Evolutionary conservation across 257 asterid genomes (phyloP).

Genomic region (Phtheirospermum japonicum): DNA sequence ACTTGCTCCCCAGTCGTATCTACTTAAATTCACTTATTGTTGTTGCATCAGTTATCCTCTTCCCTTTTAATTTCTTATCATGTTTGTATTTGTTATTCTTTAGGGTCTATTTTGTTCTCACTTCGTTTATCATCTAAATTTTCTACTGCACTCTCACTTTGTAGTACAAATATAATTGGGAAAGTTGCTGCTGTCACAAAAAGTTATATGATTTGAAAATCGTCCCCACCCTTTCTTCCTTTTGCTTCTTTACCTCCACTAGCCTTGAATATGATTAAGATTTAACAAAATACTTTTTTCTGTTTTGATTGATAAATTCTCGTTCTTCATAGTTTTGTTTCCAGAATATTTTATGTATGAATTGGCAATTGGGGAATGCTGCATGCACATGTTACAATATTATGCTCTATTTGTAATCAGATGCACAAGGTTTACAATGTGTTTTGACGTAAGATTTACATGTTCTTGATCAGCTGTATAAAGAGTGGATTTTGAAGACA

Average conservation of each 20-base stretch:
- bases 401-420: too few relatives aligned
- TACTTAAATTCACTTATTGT: background rate
- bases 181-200: too few relatives aligned
- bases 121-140: too few relatives aligned
- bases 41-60: background rate
- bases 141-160: too few relatives aligned
- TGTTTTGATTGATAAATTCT: background rate
- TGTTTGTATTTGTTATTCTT: background rate
- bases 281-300: background rate
- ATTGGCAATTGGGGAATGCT: background rate
- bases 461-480: constrained; percentile 50
- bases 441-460: background rate
- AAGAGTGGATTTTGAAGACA: constrained; percentile 80
- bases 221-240: too few relatives aligned
- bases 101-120: too few relatives aligned
- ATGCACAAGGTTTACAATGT: too few relatives aligned
- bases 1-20: background rate
- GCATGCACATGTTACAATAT: background rate
- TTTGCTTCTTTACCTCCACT: background rate
- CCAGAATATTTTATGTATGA: background rate
- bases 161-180: too few relatives aligned
- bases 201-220: too few relatives aligned
- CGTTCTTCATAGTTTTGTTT: background rate
- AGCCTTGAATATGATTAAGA: background rate
- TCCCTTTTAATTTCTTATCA: constrained; percentile 3